Evolutionary conservation across 345 rosid species (phyloP), one percentile per base, ranked within the genome.

Genomic region (Camelina sativa): DNA sequence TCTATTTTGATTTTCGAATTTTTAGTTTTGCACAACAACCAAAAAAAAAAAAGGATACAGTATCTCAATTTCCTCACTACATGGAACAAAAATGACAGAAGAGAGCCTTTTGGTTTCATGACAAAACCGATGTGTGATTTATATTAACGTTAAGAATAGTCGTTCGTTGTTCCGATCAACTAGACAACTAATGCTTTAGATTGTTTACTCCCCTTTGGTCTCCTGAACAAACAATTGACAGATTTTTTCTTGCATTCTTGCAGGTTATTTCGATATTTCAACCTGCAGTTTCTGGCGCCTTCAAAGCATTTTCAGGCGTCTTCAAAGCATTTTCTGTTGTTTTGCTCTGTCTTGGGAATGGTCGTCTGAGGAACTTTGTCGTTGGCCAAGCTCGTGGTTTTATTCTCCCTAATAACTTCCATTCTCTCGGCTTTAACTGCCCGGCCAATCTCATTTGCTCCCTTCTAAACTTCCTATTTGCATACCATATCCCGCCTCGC

Each of bases 401-500:
- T 28, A 94, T 82, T 58, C 73, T 80, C 43, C 87, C 86, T 44
- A 91, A 81, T 54, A 91, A 76, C 73, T 85, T 88, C 96, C 91
- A 94, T 56, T 82, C 83, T 76, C 79, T 82, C 0, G 97, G 91
- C 62, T 84, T 91, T 37, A 87, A 38, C 79, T 87, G 98, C 60
- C 93, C 96, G 20, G 82, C 59, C 69, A 84, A 62, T 80, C 90
- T 91, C 96, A 90, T 76, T 80, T 94, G 98, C 76, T 91, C 96
- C 76, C 79, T 86, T 81, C 82, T 84, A 63, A 84, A 83, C 82
- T 90, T 88, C 83, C 96, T 86, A 72, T 85, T 89, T 25, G 96
- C 89, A 65, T 88, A 87, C 98, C 98, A 90, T 77, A 79, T 71
- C 76, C 98, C 98, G 54, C 98, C 97, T 74, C 96, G 81, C 98